Percentiles rank a stretch among this genome's conserved stretches.
Conservation (phyloP, 1,139 yeast species). For the Suhomyces atakaporum region DNA sequence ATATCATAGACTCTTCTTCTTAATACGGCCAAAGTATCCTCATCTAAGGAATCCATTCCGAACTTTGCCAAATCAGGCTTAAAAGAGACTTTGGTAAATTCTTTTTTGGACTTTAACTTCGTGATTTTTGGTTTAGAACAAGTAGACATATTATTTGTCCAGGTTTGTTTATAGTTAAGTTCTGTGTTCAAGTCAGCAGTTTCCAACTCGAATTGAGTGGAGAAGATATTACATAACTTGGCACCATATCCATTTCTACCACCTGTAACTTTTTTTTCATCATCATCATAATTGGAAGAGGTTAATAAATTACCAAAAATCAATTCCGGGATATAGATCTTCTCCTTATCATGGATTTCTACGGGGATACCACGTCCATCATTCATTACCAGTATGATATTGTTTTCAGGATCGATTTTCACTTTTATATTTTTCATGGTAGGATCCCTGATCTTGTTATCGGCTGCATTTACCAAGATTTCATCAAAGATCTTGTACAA, state of each 20-base stretch:
- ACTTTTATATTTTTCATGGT: constrained; percentile 85
- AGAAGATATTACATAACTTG: constrained; percentile 85
- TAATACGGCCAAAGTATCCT: constrained; percentile 78
- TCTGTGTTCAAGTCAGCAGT: constrained; percentile 78
- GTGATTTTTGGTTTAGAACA: constrained; percentile 77
- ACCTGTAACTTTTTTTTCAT: constrained; percentile 94
- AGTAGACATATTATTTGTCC: constrained; percentile 84
- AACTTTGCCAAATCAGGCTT: constrained; percentile 86
- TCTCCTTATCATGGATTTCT: constrained; percentile 89
- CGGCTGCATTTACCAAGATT: constrained; percentile 97
- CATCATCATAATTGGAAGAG: constrained; percentile 94
- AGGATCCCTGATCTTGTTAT: constrained; percentile 94
- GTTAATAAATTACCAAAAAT: constrained; percentile 95
- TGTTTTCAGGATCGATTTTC: constrained; percentile 71
- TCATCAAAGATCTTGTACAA: constrained; percentile 96
- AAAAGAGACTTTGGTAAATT: constrained; percentile 86
- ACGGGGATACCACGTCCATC: constrained; percentile 97
- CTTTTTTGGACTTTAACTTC: constrained; percentile 59
- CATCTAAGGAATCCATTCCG: constrained; percentile 80
- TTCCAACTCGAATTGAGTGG: constrained; percentile 83
- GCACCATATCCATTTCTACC: constrained; percentile 99
- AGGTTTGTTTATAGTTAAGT: constrained; percentile 71
- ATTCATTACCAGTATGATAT: constrained; percentile 77
- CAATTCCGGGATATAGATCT: constrained; percentile 92
- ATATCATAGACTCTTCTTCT: constrained; percentile 94